Evolutionary conservation across 805 yeast genomes (phyloP).

Genomic region (Ascoidea asiatica): DNA sequence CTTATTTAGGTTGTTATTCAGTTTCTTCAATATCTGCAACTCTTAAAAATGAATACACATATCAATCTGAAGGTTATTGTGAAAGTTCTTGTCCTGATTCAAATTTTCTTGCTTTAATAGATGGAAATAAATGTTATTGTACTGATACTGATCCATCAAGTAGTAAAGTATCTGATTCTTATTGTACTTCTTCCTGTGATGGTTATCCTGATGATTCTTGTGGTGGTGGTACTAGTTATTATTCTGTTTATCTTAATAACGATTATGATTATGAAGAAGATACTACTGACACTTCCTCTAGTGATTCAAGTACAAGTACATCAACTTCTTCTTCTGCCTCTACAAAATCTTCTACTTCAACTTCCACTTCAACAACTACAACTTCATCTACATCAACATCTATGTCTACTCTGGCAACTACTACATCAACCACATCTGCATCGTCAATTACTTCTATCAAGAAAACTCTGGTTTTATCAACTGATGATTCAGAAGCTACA

Average conservation of each 20-base stretch:
- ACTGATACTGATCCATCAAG: constrained; percentile 35
- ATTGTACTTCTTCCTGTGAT: constrained; percentile 35
- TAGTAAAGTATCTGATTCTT: constrained; percentile 15
- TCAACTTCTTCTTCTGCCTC: not conserved
- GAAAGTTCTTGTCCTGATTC: constrained; percentile 34
- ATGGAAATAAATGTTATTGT: constrained; percentile 54
- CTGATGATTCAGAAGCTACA: constrained; percentile 1
- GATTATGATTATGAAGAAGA: constrained; percentile 11
- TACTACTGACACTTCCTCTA: constrained; percentile 1
- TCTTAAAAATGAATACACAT: constrained; percentile 33
- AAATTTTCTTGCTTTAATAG: constrained; percentile 34
- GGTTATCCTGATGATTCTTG: constrained; percentile 56
- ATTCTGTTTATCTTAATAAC: constrained; percentile 29
- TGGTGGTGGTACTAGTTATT: constrained; percentile 38
- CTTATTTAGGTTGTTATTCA: constrained; percentile 23
- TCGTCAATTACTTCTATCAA: constrained; percentile 3
- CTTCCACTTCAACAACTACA: not conserved
- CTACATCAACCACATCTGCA: constrained; percentile 2
- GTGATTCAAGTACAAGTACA: not conserved
- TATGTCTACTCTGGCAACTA: not conserved
- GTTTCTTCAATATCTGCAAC: constrained; percentile 16
- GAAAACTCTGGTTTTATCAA: too few species aligned
- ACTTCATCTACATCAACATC: constrained; percentile 3
- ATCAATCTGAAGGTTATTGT: constrained; percentile 51
- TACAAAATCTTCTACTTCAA: not conserved